These are phyloP conservation scores for Cyphellophora attinorum DNA, from an alignment of 2,329 filamentous ascomycete genomes.

Conservation along the genomic window DNA sequence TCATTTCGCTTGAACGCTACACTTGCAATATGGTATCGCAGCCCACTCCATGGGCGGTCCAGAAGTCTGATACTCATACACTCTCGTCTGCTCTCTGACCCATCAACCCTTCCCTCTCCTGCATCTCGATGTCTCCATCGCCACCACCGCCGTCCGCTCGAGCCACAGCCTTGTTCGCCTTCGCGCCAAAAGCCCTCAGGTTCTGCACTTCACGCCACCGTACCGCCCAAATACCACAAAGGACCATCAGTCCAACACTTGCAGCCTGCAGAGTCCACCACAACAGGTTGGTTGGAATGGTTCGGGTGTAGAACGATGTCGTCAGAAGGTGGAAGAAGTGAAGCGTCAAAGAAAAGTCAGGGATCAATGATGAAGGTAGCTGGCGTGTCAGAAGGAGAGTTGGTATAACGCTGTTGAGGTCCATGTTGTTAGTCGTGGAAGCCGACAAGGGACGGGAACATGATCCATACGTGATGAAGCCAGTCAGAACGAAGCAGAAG, in stretches of 20 bases:
- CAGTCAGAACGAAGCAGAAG: slow-evolving; percentile 58
- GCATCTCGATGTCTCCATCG: background rate
- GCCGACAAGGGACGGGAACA: background rate
- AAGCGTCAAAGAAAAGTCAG: slow-evolving; percentile 85
- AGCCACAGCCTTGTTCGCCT: background rate
- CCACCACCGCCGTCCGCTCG: background rate
- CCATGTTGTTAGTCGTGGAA: background rate
- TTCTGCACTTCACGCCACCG: slow-evolving; percentile 81
- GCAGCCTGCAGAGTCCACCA: slow-evolving; percentile 71
- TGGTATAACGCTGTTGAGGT: slow-evolving; percentile 59
- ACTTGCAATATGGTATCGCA: too few relatives aligned
- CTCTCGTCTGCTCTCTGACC: background rate
- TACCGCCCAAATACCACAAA: slow-evolving; percentile 79
- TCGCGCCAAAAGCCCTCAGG: slow-evolving; percentile 42
- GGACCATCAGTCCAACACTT: slow-evolving; percentile 55
- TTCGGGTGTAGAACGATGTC: slow-evolving; percentile 67
- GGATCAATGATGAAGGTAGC: slow-evolving; percentile 72
- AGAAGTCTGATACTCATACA: too few relatives aligned
- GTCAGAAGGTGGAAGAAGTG: slow-evolving; percentile 73
- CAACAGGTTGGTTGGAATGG: slow-evolving; percentile 65
- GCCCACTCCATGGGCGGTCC: too few relatives aligned
- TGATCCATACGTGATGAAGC: slow-evolving; percentile 49
- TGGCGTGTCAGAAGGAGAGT: slow-evolving; percentile 76
- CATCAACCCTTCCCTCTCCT: background rate
- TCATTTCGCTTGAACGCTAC: too few relatives aligned